Evolutionary conservation across 306 rosid genomes (phyloP).

Genomic region (Fragaria nilgerrensis): DNA sequence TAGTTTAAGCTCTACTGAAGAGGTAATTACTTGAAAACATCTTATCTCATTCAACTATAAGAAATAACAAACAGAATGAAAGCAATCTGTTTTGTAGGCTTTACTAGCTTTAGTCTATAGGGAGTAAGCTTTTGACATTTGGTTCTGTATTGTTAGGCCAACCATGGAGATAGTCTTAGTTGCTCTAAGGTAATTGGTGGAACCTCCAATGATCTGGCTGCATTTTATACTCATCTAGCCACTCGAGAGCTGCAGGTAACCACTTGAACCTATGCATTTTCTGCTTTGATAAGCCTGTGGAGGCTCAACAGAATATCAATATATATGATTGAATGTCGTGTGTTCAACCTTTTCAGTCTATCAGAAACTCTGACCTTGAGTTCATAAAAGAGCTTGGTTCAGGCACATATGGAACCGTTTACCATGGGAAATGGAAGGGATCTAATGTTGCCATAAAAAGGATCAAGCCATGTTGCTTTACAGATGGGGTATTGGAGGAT

Average conservation of each 20-base stretch:
- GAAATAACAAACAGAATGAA: neutral
- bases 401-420: constrained; percentile 37
- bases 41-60: neutral
- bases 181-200: constrained; percentile 21
- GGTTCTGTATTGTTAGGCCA: constrained; percentile 13
- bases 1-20: constrained; percentile 14
- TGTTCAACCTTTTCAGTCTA: constrained; percentile 20
- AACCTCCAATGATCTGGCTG: constrained; percentile 3
- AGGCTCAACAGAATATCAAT: neutral
- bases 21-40: constrained; percentile 7
- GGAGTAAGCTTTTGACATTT: neutral
- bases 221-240: constrained; percentile 21
- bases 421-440: constrained; percentile 38
- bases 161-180: constrained; percentile 5
- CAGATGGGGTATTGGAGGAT: constrained; percentile 23
- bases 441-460: constrained; percentile 33
- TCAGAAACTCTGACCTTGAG: constrained; percentile 31
- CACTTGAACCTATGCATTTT: neutral
- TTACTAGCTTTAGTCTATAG: neutral
- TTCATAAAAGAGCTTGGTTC: constrained; percentile 34
- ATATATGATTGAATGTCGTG: neutral
- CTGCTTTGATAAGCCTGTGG: neutral
- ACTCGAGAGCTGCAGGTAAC: constrained; percentile 37
- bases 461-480: constrained; percentile 34
- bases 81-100: neutral